A percentile compares a stretch with the other conserved stretches of the same genome.
Conservation (phyloP, 179 eudicot genomes). For the Corrigiola litoralis region DNA sequence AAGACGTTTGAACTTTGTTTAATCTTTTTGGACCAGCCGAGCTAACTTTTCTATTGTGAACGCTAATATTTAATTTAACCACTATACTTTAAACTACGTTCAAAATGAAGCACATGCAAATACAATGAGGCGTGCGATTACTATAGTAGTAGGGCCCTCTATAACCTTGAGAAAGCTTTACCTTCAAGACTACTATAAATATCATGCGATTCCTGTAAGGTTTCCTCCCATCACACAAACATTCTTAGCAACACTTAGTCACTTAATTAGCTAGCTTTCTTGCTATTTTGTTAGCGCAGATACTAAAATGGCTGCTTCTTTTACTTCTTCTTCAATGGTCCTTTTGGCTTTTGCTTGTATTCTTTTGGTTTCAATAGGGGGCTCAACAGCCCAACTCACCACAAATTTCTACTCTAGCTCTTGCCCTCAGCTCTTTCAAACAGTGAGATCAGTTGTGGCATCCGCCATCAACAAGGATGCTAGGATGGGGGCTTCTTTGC, state of each 20-base stretch:
- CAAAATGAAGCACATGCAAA: background rate
- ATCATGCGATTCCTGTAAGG: slow-evolving; percentile 5
- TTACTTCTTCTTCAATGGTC: slow-evolving; percentile 1
- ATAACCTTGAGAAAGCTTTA: slow-evolving; percentile 14
- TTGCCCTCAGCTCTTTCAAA: slow-evolving; percentile 43
- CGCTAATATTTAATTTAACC: background rate
- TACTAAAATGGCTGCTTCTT: background rate
- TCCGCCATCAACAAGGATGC: slow-evolving; percentile 55
- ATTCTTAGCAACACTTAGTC: background rate
- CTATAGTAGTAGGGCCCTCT: background rate
- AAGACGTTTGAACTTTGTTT: too few relatives aligned
- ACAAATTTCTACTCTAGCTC: slow-evolving; percentile 40
- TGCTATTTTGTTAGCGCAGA: background rate
- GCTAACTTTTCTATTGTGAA: background rate
- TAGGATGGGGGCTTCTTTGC: slow-evolving; percentile 81
- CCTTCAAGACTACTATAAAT: slow-evolving; percentile 20
- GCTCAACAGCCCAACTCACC: slow-evolving; percentile 46
- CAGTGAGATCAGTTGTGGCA: slow-evolving; percentile 35
- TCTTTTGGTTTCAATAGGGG: slow-evolving; percentile 32
- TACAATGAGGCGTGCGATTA: too few relatives aligned
- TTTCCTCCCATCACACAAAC: background rate
- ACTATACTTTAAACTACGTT: background rate
- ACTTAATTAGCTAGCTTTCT: background rate
- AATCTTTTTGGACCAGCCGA: too few relatives aligned
- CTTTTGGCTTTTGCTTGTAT: slow-evolving; percentile 23